Percentiles rank a stretch among this genome's conserved stretches.
These are phyloP conservation scores for Solanum corneliomulleri DNA, from an alignment of 257 asterid genomes.

Conservation along the genomic window DNA sequence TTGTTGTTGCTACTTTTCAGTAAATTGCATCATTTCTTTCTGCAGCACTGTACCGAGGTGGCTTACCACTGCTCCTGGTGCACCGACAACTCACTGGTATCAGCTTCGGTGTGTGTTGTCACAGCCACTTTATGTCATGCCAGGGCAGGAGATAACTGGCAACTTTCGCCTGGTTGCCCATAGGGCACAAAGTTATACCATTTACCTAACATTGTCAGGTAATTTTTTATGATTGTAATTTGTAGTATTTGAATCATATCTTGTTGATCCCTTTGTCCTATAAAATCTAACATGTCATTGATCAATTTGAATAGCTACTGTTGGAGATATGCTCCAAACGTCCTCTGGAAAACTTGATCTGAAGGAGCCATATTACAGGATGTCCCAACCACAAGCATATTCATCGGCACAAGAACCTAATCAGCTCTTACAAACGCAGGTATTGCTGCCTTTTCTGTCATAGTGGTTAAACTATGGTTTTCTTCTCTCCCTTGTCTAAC, in stretches of 20 bases:
- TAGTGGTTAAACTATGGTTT: background rate
- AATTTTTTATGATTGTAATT: background rate
- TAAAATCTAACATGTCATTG: background rate
- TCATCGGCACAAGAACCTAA: constrained; percentile 59
- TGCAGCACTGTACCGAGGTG: constrained; percentile 82
- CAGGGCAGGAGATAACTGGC: constrained; percentile 95
- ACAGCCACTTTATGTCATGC: constrained; percentile 96
- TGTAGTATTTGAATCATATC: background rate
- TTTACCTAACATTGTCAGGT: constrained; percentile 79
- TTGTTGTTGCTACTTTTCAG: background rate
- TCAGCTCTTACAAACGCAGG: constrained; percentile 81
- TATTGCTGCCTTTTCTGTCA: constrained; percentile 4
- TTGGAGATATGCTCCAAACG: constrained; percentile 76
- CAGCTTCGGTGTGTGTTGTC: constrained; percentile 94
- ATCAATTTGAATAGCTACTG: background rate
- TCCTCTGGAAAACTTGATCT: constrained; percentile 84
- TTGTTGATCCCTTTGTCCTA: background rate
- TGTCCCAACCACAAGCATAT: constrained; percentile 93
- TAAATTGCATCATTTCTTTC: background rate
- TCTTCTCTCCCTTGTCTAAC: background rate
- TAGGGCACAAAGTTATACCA: constrained; percentile 92
- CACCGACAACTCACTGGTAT: constrained; percentile 98
- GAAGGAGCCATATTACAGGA: constrained; percentile 93
- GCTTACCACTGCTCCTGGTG: constrained; percentile 97
- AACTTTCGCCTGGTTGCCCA: constrained; percentile 81